A percentile compares a stretch with the other conserved stretches of the same genome.
Conservation (phyloP, 2,329 filamentous ascomycete genomes). For the Byssochlamys sp. region DNA sequence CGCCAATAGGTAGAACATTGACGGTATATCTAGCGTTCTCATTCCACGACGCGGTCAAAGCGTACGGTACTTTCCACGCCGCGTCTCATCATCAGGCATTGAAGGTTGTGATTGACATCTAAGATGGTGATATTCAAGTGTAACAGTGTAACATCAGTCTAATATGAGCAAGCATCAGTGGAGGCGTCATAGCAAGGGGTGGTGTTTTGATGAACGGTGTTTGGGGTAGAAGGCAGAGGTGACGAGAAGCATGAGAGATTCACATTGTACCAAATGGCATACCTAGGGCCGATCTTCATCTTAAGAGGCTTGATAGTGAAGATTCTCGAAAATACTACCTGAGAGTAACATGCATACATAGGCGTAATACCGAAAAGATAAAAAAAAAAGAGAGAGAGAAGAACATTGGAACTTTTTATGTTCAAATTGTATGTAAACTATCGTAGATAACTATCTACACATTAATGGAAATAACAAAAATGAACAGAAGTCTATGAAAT, state of each 20-base stretch:
- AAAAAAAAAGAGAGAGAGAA: too few species aligned
- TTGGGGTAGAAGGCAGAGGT: neutral
- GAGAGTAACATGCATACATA: neutral
- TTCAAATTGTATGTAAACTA: neutral
- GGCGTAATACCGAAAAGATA: too few species aligned
- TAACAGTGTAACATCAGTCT: neutral
- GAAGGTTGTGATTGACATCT: constrained; percentile 36
- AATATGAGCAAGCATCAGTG: neutral
- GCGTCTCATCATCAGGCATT: constrained; percentile 36
- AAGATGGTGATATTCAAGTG: neutral
- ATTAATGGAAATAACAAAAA: neutral
- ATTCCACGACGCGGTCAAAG: constrained; percentile 36
- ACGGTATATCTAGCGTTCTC: constrained; percentile 24
- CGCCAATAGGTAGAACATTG: constrained; percentile 1
- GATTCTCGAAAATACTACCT: neutral
- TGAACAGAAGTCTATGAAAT: too few species aligned
- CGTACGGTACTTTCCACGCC: constrained; percentile 36
- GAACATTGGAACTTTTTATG: neutral
- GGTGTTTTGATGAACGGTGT: neutral
- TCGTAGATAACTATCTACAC: neutral
- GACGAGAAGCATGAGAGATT: neutral
- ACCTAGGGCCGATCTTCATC: neutral
- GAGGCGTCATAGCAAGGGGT: neutral
- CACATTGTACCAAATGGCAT: neutral
- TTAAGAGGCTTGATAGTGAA: neutral